Base-by-base conservation (phyloP, 768 basidiomycete species). In the Xanthoconium stramineum region DNA sequence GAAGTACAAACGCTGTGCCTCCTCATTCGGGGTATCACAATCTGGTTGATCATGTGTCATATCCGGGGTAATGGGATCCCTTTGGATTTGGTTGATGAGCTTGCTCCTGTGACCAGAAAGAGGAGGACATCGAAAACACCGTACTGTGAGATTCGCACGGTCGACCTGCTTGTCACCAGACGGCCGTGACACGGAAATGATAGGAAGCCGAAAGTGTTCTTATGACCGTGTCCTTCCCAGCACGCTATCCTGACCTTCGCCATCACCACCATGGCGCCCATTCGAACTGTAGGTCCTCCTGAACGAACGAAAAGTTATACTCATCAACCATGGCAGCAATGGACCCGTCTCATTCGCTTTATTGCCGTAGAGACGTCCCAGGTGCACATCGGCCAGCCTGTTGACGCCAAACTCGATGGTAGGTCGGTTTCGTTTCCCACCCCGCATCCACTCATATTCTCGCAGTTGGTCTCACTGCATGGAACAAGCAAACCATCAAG, bases 281-380 rank as follows among this genome's bases (percentile, higher is more conserved):
- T 85, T 45, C 75, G 62, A 62, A 84, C 83, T 45, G 85, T 85
- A 63, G 50, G 80, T 66, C 39, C 29, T 2, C 39, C 19, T 15
- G 3, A 8, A 17, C 30, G 0, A 13, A 17, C n/a, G 5, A 14
- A 9, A 33, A 0, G 5, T 11, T 10, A 20, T 50, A 19, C 43
- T 62, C 36, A 60, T 3, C 24, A 47, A 30, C 43, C 28, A 13
- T 39, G 9, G 10, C 40, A 68, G 67, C 68, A 68, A 59, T 92
- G 90, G 90, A 83, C 83, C 35, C 84, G 90, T 49, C 80, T 92
- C 50, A 89, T 92, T 63, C 88, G 90, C 56, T 92, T 92, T 67
- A 79, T 89, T 32, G 90, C 90, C 20, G 78, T 74, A 14, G 91
- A 92, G 74, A 91, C 89, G 0, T 77, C 80, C 7, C 76, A 80